These are phyloP conservation scores for Globisporangium viniferum DNA, from an alignment of 352 stramenopile genomes.

Conservation along the genomic window DNA sequence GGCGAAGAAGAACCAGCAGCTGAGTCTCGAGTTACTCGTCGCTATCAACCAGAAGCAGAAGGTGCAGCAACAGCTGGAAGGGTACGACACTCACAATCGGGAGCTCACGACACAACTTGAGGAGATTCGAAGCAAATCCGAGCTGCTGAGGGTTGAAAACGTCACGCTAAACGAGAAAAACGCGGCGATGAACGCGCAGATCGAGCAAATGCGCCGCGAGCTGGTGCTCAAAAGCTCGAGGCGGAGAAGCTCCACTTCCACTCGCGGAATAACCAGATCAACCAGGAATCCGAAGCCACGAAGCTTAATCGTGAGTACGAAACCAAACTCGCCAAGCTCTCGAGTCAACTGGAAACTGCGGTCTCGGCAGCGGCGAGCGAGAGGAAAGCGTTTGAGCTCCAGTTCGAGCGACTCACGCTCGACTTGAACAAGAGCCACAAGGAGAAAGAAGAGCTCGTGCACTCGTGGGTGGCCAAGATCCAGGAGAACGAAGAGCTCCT, in stretches of 20 bases:
- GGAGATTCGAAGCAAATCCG: slow-evolving; percentile 9
- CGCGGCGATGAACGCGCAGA: slow-evolving; percentile 18
- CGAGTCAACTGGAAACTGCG: slow-evolving; percentile 18
- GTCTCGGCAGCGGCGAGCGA: slow-evolving; percentile 13
- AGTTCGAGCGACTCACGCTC: slow-evolving; percentile 23
- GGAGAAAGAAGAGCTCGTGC: slow-evolving; percentile 27
- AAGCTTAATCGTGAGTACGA: slow-evolving; percentile 25
- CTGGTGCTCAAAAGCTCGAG: slow-evolving; percentile 40
- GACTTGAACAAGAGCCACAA: slow-evolving; percentile 20
- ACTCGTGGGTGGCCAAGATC: slow-evolving; percentile 29
- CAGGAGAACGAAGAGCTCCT: slow-evolving; percentile 49
- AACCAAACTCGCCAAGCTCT: slow-evolving; percentile 8
- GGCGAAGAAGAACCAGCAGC: slow-evolving; percentile 63
- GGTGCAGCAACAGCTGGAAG: slow-evolving; percentile 30
- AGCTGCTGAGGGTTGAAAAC: slow-evolving; percentile 21
- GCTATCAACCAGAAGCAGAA: slow-evolving; percentile 68
- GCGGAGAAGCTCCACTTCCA: slow-evolving; percentile 39
- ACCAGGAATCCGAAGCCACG: slow-evolving; percentile 35
- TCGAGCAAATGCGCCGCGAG: slow-evolving; percentile 40
- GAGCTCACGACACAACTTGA: slow-evolving; percentile 20
- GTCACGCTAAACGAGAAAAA: slow-evolving; percentile 18
- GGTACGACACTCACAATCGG: slow-evolving; percentile 19
- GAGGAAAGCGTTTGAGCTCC: slow-evolving; percentile 21
- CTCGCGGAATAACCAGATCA: slow-evolving; percentile 27
- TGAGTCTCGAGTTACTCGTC: slow-evolving; percentile 65